Base-by-base conservation (phyloP, 164 flowering plant genomes). In the Houttuynia cordata region DNA sequence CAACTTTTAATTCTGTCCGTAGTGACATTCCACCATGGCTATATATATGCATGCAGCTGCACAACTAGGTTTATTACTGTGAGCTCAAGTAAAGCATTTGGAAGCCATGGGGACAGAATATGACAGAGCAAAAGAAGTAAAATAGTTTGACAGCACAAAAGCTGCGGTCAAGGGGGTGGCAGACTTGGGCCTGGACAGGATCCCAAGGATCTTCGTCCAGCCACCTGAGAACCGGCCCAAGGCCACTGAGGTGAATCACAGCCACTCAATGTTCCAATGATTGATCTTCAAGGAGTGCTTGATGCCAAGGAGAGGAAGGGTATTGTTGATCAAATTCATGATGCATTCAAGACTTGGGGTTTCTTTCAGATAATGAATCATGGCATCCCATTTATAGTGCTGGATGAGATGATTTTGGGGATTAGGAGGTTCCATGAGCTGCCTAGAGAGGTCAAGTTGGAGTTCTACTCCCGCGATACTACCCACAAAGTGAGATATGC, bases 291-390 rank as follows among this genome's bases (percentile, higher is more conserved):
- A 20, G 69, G 71, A 37, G 10, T 67, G 49, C 17, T 45, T 19
- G 39, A 64, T 4, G 17, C 57, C 9, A 67, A 63, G 10, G n/a
- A 34, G 40, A 75, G 71, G 7, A 45, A 22, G 10, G 67, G 57
- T 59, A 62, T 70, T 0, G 64, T 82, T 0, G 70, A 56, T 5
- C 19, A 61, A 40, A 39, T 80, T 7, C 53, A 72, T 12, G 30
- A 49, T 1, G 83, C 84, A 7, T 61, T 67, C 0, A 75, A 70
- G 70, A 69, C 51, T 0, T 73, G 75, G 78, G 87, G 84, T 0
- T 77, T 83, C 64, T 77, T 83, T 60, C 80, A 80, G 51, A 71
- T 80, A 51, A 59, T 79, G 21, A 80, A 80, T 57, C 87, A 83
- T 68, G 81, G 80, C 18, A 65, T 83, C 9, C 76, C 80, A 0